phyloP scores from a whole-genome alignment of 495 filamentous ascomycete genomes.

The Barbatosphaeria neglecta region DNA sequence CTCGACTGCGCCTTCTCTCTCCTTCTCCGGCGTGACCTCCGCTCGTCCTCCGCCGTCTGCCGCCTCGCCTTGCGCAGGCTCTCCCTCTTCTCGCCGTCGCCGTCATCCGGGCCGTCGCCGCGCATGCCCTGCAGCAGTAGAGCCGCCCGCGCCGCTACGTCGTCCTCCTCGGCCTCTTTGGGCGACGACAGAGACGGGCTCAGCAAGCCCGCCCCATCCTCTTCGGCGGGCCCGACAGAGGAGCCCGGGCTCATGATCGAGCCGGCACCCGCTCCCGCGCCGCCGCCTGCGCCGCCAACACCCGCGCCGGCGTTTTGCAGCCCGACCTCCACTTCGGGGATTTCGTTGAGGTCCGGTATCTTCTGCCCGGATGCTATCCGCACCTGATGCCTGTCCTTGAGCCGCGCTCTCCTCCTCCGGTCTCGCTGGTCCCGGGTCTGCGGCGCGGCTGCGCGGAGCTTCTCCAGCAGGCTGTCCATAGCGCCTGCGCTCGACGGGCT shows the following conservation, averaged over 20 bases:
- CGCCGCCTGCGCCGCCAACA: background rate
- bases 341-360: constrained; percentile 56
- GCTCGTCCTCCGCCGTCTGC: constrained; percentile 62
- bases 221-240: background rate
- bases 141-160: constrained; percentile 74
- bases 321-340: constrained; percentile 32
- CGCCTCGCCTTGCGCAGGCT: constrained; percentile 47
- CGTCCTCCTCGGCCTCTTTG: constrained; percentile 50
- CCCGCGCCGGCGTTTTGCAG: constrained; percentile 1
- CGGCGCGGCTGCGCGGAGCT: constrained; percentile 84
- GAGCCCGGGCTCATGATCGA: background rate
- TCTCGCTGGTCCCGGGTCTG: constrained; percentile 80
- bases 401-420: constrained; percentile 68
- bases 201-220: constrained; percentile 14
- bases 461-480: constrained; percentile 95
- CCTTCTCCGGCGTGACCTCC: constrained; percentile 44
- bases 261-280: constrained; percentile 6
- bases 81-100: constrained; percentile 44
- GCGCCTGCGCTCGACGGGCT: constrained; percentile 77
- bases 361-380: constrained; percentile 79
- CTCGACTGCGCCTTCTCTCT: constrained; percentile 40
- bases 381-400: constrained; percentile 89
- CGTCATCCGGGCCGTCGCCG: constrained; percentile 48
- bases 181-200: constrained; percentile 25
- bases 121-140: constrained; percentile 69